phyloP scores from a whole-genome alignment of 2,329 filamentous ascomycete genomes.

The Aspergillus pseudoterreus region DNA sequence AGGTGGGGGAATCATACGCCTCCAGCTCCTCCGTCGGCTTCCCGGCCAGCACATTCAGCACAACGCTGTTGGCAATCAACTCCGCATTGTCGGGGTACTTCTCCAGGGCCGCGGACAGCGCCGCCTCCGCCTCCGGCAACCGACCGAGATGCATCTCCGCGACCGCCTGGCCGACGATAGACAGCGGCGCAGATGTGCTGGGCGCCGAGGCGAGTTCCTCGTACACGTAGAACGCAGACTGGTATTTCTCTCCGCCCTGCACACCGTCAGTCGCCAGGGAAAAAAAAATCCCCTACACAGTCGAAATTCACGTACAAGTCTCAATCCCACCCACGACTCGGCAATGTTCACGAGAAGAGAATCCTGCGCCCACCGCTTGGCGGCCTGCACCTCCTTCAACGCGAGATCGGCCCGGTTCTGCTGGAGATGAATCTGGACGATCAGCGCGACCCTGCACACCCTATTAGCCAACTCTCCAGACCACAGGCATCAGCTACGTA shows the following conservation, averaged over 20 bases:
- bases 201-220: slow-evolving; percentile 91
- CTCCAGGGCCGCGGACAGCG: slow-evolving; percentile 73
- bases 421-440: slow-evolving; percentile 85
- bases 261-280: background rate
- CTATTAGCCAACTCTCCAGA: background rate
- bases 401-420: slow-evolving; percentile 91
- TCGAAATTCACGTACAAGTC: slow-evolving; percentile 77
- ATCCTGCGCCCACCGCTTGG: slow-evolving; percentile 92
- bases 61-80: slow-evolving; percentile 77
- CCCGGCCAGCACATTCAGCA: slow-evolving; percentile 72
- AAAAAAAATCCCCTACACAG: too few species aligned
- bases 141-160: slow-evolving; percentile 88
- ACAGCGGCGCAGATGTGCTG: slow-evolving; percentile 70
- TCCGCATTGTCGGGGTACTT: slow-evolving; percentile 69
- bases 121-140: slow-evolving; percentile 81
- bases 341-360: slow-evolving; percentile 89
- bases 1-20: slow-evolving; percentile 49
- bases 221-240: slow-evolving; percentile 95
- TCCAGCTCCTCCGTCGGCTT: slow-evolving; percentile 63
- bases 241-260: slow-evolving; percentile 90
- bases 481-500: slow-evolving; percentile 45
- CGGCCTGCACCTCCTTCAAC: slow-evolving; percentile 79
- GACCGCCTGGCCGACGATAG: slow-evolving; percentile 81
- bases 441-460: slow-evolving; percentile 65
- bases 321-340: slow-evolving; percentile 89